Evolutionary conservation across 148 eudicot genomes (phyloP).

Genomic region (Beta vulgaris): DNA sequence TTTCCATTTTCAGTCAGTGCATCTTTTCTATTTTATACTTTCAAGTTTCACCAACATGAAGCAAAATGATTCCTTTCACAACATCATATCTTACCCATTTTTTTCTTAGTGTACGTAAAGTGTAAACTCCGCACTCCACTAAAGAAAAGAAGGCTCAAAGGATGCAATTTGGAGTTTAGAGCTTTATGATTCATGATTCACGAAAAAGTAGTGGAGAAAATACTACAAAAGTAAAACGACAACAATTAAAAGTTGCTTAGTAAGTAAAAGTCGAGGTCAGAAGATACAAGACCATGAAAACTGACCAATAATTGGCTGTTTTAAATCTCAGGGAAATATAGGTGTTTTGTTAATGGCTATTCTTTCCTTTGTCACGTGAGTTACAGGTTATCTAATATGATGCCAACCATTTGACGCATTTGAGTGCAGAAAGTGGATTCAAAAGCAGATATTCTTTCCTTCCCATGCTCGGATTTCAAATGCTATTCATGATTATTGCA

Average conservation of each 20-base stretch:
- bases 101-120: no score
- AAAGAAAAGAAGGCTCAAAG: not conserved
- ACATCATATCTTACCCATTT: not conserved
- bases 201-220: not conserved
- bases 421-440: slow-evolving; percentile 12
- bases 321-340: slow-evolving; percentile 15
- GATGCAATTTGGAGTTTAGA: slow-evolving; percentile 6
- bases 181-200: not conserved
- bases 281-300: slow-evolving; percentile 8
- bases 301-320: slow-evolving; percentile 10
- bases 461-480: not conserved
- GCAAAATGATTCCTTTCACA: slow-evolving; percentile 22
- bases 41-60: slow-evolving; percentile 1
- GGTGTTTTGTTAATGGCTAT: not conserved
- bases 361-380: slow-evolving; percentile 25
- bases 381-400: slow-evolving; percentile 17
- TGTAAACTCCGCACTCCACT: not conserved
- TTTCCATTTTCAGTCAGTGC: not conserved
- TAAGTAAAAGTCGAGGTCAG: not conserved
- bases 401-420: slow-evolving; percentile 21
- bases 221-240: slow-evolving; percentile 10
- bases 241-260: not conserved
- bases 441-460: slow-evolving; percentile 27
- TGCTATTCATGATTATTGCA: not conserved
- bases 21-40: not conserved